Evolutionary conservation across 2,329 filamentous ascomycete species (phyloP), one percentile per base, ranked within the genome.

Genomic region (Apiospora pterosperma): DNA sequence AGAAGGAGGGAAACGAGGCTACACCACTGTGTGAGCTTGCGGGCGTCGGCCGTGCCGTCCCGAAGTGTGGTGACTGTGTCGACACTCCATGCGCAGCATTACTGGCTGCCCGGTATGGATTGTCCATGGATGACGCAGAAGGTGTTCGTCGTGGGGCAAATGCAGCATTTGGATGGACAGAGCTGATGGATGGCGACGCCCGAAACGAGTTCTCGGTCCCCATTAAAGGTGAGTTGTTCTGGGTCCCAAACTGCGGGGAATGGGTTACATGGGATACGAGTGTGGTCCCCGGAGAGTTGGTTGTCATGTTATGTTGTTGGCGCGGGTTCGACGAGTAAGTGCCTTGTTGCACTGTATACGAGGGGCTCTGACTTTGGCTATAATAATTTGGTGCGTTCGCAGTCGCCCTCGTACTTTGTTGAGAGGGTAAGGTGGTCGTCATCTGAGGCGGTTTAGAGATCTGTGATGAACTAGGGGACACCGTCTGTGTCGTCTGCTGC

Each of bases 241-340:
- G 74, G 4, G 72, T 67, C 28, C 70, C 69, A 48, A 75, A 75
- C 58, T 75, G 74, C 21, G 74, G 74, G 58, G 74, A 75, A 65
- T 75, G 75, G 38, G 73, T 72, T 6, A 74, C 71, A 52, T 75
- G 74, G 55, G 73, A 72, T 61, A 74, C 73, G 41, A 76, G 73
- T 7, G 67, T 69, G 5, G 72, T 69, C n/a, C 67, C 72, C 28
- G 74, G 71, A 19, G 74, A 74, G 36, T 70, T 68, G 25, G 67
- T 74, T 39, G 69, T 67, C 63, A 75, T 70, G 59, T 72, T 72
- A 36, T 74, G 73, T 41, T 72, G 69, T 28, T 72, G 64, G 19
- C 74, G 74, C 61, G 74, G 74, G 34, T 68, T 71, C 12, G 69
- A 67, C 28, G 72, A 63, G 48, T 75, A 76, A 1, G 73, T 64